Base-by-base conservation (phyloP, 495 filamentous ascomycete species). In the Clavariopsis aquatica region DNA sequence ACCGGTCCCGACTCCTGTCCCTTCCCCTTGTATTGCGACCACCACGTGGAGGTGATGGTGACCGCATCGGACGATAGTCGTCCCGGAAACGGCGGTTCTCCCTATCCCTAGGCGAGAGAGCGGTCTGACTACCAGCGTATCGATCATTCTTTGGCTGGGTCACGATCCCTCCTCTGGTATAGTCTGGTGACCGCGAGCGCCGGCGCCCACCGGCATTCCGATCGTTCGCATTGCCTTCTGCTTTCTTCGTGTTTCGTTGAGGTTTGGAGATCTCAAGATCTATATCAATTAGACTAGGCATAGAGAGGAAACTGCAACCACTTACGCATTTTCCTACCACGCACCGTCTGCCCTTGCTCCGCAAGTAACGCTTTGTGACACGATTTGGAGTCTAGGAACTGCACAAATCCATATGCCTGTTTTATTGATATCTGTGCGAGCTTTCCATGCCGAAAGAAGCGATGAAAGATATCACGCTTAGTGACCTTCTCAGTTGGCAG, bases 351-450 rank as follows among this genome's bases (percentile, higher is more conserved):
- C 4, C 89, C 91, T 76, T 98, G 90, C 64, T 96, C 87, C 4
- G 78, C 78, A 24, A 89, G 81, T 60, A 97, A 81, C 15, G 93
- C 92, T 27, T 80, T 78, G 62, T 84, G 79, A 66, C 91, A 94
- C 68, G 91, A 87, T 13, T 78, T 78, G 3, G 85, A 77, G 36
- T 92, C 90, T 57, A 96, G 81, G 64, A 93, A 98, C 72, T 98
- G 94, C 43, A 97, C 92, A 71, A 98, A 98, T 3, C 94, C 94
- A 77, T 96, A 98, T 1, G 92, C 92, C 74, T 93, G 91, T 72
- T 98, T 98, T 71, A 98, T 90, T 1, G 93, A 96, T 41, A 98
- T 91, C 73, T 98, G 94, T 1, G 93, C 93, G 36, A 98, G 78
- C 58, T 87, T 88, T 34, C 94, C 94, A 75, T 92, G 93, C 46